Conservation (phyloP, 2,329 filamentous ascomycete genomes). For the Hypoxylon sp. region DNA sequence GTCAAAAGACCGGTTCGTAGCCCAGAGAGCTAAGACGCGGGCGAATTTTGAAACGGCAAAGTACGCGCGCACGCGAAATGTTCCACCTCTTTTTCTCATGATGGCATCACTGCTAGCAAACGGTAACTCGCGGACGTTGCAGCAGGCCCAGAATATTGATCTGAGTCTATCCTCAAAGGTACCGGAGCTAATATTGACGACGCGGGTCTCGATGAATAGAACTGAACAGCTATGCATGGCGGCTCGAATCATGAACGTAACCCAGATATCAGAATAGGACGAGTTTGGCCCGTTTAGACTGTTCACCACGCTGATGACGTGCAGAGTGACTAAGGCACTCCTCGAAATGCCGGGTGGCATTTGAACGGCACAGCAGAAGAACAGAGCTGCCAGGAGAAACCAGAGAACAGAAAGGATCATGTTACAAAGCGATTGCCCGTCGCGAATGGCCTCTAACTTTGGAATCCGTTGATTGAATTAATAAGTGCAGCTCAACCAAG, state of each 20-base stretch:
- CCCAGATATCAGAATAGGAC: slow-evolving; percentile 5
- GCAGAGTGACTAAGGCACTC: neutral
- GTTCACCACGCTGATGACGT: neutral
- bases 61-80: neutral
- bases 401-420: neutral
- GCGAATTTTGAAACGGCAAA: neutral
- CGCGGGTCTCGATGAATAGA: neutral
- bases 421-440: neutral
- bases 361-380: slow-evolving; percentile 23
- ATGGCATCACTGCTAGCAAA: neutral
- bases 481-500: neutral
- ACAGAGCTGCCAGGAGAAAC: slow-evolving; percentile 9
- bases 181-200: neutral
- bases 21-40: neutral
- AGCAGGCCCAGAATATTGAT: slow-evolving; percentile 3
- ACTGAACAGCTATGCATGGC: neutral
- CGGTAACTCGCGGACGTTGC: slow-evolving; percentile 8
- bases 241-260: slow-evolving; percentile 3
- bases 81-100: neutral
- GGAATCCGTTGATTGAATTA: neutral
- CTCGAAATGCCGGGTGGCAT: neutral
- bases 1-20: neutral
- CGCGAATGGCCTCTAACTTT: neutral
- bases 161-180: neutral
- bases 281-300: slow-evolving; percentile 1